Evolutionary conservation across 1,139 yeast genomes (phyloP).

Genomic region (Diutina rugosa): DNA sequence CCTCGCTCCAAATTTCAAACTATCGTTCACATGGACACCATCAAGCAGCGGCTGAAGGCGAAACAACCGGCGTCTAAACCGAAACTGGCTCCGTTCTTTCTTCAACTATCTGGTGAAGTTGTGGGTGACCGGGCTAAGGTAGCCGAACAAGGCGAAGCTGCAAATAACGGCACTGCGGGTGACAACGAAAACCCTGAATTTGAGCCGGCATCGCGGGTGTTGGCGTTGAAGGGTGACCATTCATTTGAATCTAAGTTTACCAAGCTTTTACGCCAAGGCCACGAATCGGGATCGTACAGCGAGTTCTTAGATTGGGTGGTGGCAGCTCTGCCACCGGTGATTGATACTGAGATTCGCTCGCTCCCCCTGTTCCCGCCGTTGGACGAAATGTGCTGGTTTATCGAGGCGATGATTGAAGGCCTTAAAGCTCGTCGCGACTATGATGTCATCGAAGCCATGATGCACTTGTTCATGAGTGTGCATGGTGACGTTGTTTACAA

Average conservation of each 20-base stretch:
- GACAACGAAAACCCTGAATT: conserved; percentile 9
- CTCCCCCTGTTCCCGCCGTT: conserved; percentile 52
- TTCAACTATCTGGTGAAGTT: conserved; percentile 49
- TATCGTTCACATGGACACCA: conserved; percentile 67
- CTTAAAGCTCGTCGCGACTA: conserved; percentile 43
- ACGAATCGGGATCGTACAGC: conserved; percentile 23
- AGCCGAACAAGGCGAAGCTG: conserved; percentile 23
- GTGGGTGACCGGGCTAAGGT: conserved; percentile 61
- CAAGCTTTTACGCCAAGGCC: conserved; percentile 41
- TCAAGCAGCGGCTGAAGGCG: conserved; percentile 81
- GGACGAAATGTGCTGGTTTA: conserved; percentile 51
- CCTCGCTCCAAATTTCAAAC: conserved; percentile 75
- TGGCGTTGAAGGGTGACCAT: conserved; percentile 12
- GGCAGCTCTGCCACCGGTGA: conserved; percentile 59
- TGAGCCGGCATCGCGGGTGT: conserved; percentile 15
- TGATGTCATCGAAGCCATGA: conserved; percentile 68
- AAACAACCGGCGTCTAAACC: conserved; percentile 82
- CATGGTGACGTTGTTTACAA: conserved; percentile 75
- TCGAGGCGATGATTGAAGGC: conserved; percentile 54
- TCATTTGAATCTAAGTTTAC: conserved; percentile 71
- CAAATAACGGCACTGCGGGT: not conserved
- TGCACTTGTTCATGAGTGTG: conserved; percentile 56
- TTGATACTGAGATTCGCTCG: conserved; percentile 82
- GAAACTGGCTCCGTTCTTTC: conserved; percentile 70
- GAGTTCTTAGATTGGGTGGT: conserved; percentile 44